Base-by-base conservation (phyloP, 129 eudicot species). In the Mikania micrantha region DNA sequence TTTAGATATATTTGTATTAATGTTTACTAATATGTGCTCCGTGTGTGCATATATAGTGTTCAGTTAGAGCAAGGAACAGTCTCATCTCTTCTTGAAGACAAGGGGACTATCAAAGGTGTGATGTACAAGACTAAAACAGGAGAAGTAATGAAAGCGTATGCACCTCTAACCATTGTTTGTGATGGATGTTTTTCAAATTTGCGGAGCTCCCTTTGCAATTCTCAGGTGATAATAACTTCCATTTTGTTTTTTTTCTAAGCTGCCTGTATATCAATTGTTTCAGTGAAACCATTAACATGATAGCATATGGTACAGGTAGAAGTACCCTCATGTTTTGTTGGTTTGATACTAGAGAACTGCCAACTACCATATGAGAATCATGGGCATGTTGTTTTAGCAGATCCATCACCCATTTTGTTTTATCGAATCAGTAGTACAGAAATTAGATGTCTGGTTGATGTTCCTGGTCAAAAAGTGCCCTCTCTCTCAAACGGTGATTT, bases 151-250 rank as follows among this genome's bases (percentile, higher is more conserved):
- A 69, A 79, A 62, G 90, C 95, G 54, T 87, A 78, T 66, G 95
- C 95, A 16, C 95, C 97, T 71, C 71, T 90, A 65, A 90, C 97
- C 50, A 67, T 90, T 29, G 96, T 89, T 12, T 89, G 96, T 53
- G 96, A 89, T 81, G 96, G 96, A 2, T 90, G 95, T 63, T 90
- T 90, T 72, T 90, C 97, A 64, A 90, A 87, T 75, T 80, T 90
- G 66, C 72, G 96, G 17, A 78, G 94, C 9, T 71, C 96, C 45
- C 96, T 90, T 62, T 90, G 96, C 80, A 74, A 69, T 25, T 91
- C 97, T 11, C 86, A 84, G 87, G 97, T 90, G 64, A 67, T 60
- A 44, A 62, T 27, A 17, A 8, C 60, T 49, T 21, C 16, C 11
- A 11, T 3, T 7, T 25, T 44, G 15, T 22, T 0, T 4, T 4